Conservation (phyloP, 306 rosid genomes). For the Prunus dulcis region DNA sequence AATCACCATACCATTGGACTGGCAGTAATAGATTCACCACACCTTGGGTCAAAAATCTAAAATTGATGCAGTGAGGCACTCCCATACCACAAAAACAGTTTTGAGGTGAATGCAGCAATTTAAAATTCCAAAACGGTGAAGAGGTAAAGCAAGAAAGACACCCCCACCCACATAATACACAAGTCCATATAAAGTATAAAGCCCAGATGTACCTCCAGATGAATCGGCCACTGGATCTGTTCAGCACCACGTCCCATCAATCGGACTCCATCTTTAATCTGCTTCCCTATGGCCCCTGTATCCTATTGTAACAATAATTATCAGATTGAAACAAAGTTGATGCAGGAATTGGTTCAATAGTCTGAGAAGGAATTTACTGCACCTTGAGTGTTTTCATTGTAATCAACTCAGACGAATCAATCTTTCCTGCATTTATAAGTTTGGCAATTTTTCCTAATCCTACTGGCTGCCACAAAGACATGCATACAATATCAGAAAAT, state of each 20-base stretch:
- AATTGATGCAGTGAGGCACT: neutral
- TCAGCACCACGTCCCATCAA: slow-evolving; percentile 98
- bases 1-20: neutral
- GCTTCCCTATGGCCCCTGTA: slow-evolving; percentile 87
- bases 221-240: slow-evolving; percentile 85
- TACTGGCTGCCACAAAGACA: slow-evolving; percentile 59
- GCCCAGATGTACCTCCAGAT: slow-evolving; percentile 64
- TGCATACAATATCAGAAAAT: slow-evolving; percentile 11
- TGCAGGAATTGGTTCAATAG: slow-evolving; percentile 23
- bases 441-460: slow-evolving; percentile 84
- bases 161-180: slow-evolving; percentile 3
- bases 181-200: slow-evolving; percentile 2
- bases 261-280: slow-evolving; percentile 84
- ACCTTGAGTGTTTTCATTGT: slow-evolving; percentile 96
- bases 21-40: neutral
- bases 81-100: neutral
- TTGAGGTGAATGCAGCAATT: slow-evolving; percentile 4
- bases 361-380: slow-evolving; percentile 21
- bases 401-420: slow-evolving; percentile 88
- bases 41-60: neutral
- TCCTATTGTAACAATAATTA: slow-evolving; percentile 52
- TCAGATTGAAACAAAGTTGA: slow-evolving; percentile 26
- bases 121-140: slow-evolving; percentile 6
- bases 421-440: slow-evolving; percentile 81
- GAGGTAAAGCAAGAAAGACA: slow-evolving; percentile 3